Base-by-base conservation (phyloP, 2,329 filamentous ascomycete species). In the Xylariaceae sp. region DNA sequence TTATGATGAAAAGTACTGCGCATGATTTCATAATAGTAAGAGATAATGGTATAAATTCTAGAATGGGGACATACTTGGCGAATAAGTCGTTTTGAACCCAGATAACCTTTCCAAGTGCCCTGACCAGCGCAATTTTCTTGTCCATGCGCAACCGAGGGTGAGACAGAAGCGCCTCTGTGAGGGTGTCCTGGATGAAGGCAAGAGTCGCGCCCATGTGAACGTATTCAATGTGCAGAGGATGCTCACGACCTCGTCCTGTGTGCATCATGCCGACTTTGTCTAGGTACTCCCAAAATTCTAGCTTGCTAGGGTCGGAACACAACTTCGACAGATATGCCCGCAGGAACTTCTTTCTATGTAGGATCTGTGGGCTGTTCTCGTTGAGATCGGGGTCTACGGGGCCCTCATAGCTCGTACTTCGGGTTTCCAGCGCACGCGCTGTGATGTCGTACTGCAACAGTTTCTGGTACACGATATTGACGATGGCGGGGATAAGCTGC, bases 21-120 rank as follows among this genome's bases (percentile, higher is more conserved):
- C n/a, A n/a, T n/a, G n/a, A n/a, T n/a, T n/a, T n/a, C n/a, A n/a
- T n/a, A n/a, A n/a, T n/a, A n/a, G 9, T 26, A 26, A 26, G 23
- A 26, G 23, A 26, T n/a, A 9, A 26, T 26, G 23, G 4, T 26
- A 26, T 26, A 9, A 9, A 26, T 26, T 9, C 9, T 26, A 9
- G 12, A 16, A 16, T 12, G 32, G 32, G 32, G 14, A 14, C 32
- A 12, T 37, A 37, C 71, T 89, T 89, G n/a, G 89, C 88, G 71
- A 93, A 90, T 26, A 93, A 79, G 71, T 93, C 90, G 69, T 93
- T 93, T 73, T 93, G 90, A 63, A 93, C 92, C 89, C 90, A 93
- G 62, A 93, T 87, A 21, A 93, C 86, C 72, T 95, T 93, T 60
- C 85, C 85, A 20, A 93, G 78, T 0, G 90, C 90, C 70, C 88